These are phyloP conservation scores for Antitrichia curtipendula DNA, from an alignment of 225 moss, liverwort and hornwort species.

Conservation along the genomic window DNA sequence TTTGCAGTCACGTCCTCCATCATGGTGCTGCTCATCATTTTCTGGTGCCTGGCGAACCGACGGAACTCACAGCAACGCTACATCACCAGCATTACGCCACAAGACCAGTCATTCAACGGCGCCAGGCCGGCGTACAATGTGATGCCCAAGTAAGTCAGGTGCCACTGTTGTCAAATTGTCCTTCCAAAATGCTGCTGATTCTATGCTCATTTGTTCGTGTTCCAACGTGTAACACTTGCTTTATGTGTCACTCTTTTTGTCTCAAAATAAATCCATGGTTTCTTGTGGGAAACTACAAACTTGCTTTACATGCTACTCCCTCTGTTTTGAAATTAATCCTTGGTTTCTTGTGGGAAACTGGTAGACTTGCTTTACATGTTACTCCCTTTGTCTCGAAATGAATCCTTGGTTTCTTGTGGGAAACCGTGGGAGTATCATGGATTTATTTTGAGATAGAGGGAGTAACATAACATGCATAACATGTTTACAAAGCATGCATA, in stretches of 20 bases:
- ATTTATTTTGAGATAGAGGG: neutral
- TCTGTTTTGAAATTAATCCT: no score
- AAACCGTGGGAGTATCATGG: neutral
- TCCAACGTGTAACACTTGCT: neutral
- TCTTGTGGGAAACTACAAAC: no score
- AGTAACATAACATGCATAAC: no score
- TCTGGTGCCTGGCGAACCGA: slow-evolving; percentile 39
- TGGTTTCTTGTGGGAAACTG: neutral
- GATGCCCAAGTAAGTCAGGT: slow-evolving; percentile 6
- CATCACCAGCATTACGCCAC: slow-evolving; percentile 24
- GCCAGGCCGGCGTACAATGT: neutral
- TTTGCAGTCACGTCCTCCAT: slow-evolving; percentile 28
- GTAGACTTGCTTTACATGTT: no score
- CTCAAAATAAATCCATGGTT: no score
- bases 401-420: neutral
- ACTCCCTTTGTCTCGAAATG: no score
- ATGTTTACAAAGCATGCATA: neutral
- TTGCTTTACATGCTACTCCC: no score
- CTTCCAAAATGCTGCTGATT: no score
- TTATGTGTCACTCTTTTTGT: neutral
- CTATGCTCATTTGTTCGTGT: neutral
- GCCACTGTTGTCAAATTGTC: neutral
- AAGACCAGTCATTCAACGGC: slow-evolving; percentile 3
- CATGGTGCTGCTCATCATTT: slow-evolving; percentile 33
- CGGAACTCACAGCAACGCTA: slow-evolving; percentile 27